Base-by-base conservation (phyloP, 2,329 filamentous ascomycete species). In the Zymoseptoria crescenta region DNA sequence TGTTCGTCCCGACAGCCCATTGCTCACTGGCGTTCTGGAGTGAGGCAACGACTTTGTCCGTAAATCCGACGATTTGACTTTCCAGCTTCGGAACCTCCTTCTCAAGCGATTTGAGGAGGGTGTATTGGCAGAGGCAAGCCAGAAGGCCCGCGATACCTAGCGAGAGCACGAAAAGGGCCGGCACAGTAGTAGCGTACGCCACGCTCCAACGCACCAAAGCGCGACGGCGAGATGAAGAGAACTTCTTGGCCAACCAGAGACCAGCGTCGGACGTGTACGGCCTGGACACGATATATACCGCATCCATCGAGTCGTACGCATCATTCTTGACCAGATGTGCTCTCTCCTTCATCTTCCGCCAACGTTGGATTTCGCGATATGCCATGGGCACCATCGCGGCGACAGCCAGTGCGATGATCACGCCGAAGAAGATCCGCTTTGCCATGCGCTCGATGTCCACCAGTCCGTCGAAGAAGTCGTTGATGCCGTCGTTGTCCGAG, bases 81-180 rank as follows among this genome's bases (percentile, higher is more conserved):
- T 88, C 84, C 28, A 96, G 80, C 19, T 80, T 85, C 0, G 92
- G 92, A 0, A 91, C 86, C 69, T 93, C 83, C 69, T 87, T 83
- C 72, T 91, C 79, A 56, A 96, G 81, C 1, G 83, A 78, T 62
- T 79, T 83, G 56, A 96, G 82, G n/a, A 96, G 78, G 57, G 93
- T 80, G 65, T 83, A 88, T 76, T 96, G 91, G 72, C 88, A 94
- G 41, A 92, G 78, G 72, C 90, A 95, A 24, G 88, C 85, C 67
- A 96, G 83, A 52, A 95, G 82, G 2, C 91, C 91, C 1, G 91
- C 90, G 8, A 95, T 69, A 8, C 88, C 92, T 49, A 96, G 84
- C 4, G 87, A 87, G 6, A 96, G 81, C 5, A 96, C 83, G 68
- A 96, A 92, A n/a, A 96, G 78, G 19, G 91, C 92, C 0, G 90